Evolutionary conservation across 2,329 filamentous ascomycete genomes (phyloP).

Genomic region (Chalaropsis thielavioides): DNA sequence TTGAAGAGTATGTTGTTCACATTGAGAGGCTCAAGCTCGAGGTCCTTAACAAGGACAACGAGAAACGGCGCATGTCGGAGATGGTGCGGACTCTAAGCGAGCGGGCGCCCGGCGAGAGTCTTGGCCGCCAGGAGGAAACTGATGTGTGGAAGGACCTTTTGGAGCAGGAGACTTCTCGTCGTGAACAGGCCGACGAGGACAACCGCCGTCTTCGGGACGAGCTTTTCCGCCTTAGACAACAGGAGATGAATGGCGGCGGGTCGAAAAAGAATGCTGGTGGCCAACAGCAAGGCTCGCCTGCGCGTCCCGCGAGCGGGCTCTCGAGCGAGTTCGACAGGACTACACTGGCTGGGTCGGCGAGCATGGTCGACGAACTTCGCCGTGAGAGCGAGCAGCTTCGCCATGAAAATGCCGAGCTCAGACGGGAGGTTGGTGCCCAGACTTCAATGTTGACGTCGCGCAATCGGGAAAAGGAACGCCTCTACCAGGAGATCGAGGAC

Average conservation of each 20-base stretch:
- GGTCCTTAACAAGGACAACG: conserved; percentile 61
- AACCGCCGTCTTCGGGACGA: conserved; percentile 74
- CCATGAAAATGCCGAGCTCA: conserved; percentile 82
- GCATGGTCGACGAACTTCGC: conserved; percentile 61
- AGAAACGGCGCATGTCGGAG: conserved; percentile 75
- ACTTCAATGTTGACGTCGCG: conserved; percentile 95
- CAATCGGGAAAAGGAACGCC: conserved; percentile 83
- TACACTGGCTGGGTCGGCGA: conserved; percentile 44
- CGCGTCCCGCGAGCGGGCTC: conserved; percentile 35
- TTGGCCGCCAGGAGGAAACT: conserved; percentile 46
- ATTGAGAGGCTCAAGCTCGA: conserved; percentile 73
- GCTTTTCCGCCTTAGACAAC: conserved; percentile 55
- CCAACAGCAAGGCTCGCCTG: conserved; percentile 31
- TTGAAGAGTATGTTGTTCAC: conserved; percentile 71
- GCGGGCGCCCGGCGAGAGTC: conserved; percentile 35
- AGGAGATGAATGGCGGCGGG: conserved; percentile 26
- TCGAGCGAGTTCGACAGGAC: conserved; percentile 34
- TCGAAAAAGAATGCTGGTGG: conserved; percentile 37
- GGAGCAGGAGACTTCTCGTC: conserved; percentile 75
- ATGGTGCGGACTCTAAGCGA: conserved; percentile 46
- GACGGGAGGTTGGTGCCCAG: conserved; percentile 85
- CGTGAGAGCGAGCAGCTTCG: conserved; percentile 60
- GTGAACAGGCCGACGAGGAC: conserved; percentile 84
- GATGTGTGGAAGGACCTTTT: conserved; percentile 93
- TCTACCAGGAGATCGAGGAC: conserved; percentile 96